Evolutionary conservation across 257 asterid species (phyloP), one percentile per base, ranked within the genome.

Genomic region (Penstemon newberryi): DNA sequence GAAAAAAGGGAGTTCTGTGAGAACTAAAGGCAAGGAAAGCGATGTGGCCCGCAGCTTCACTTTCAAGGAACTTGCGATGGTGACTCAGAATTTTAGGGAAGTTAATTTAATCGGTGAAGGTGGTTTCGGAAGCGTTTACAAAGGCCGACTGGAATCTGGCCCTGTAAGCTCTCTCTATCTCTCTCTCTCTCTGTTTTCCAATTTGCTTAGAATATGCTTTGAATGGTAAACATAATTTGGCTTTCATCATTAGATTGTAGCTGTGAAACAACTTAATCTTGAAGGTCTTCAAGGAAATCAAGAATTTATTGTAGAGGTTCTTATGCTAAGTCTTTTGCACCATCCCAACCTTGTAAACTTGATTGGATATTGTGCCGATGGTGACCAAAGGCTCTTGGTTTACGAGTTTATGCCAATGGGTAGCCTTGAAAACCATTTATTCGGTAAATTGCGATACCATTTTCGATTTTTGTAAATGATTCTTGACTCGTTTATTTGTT

Each of bases 261-360:
- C 98, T 5, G 77, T 92, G 71, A 92, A 92, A 79, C 92, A 81
- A 71, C 87, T 92, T 25, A 92, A 92, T 76, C 98, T 79, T 42
- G 91, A 92, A 8, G 98, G 98, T 33, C 87, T 83, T 72, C 98
- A 92, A 77, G 98, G 98, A 55, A 79, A 85, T 71, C 97, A 92
- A 73, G 98, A 92, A 62, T 92, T 92, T 68, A 83, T 87, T 5
- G 93, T 89, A 57, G 96, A 89, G 86, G 93, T 89, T 69, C 85
- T 92, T 19, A 90, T 92, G 98, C 71, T 92, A 61, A 89, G 95
- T 71, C 73, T 92, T 57, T 71, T 92, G 70, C 96, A 89, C 76
- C 97, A 92, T 72, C 82, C 82, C 33, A 89, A 92, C 79, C 96
- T 92, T 5, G 98, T 92, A 56, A 92, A 86, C 72, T 77, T 89